Evolutionary conservation across 2,329 filamentous ascomycete species (phyloP).

Genomic region (Amesomyces nigricolor): DNA sequence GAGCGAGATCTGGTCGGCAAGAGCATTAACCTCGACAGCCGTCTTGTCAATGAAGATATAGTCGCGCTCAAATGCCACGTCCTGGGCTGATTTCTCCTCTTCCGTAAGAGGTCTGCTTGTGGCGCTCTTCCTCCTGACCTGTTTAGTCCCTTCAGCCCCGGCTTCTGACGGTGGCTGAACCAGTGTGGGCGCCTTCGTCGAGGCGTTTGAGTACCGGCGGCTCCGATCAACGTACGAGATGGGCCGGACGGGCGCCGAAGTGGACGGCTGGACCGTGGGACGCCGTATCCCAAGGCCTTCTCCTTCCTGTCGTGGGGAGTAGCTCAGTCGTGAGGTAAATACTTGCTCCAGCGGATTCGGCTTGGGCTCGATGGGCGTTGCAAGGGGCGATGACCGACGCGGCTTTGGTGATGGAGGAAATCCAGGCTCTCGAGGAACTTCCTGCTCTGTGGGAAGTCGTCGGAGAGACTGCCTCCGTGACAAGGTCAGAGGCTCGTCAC

Average conservation of each 20-base stretch:
- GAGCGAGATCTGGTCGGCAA: constrained; percentile 89
- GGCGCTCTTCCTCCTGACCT: constrained; percentile 26
- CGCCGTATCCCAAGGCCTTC: constrained; percentile 50
- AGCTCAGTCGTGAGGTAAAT: constrained; percentile 30
- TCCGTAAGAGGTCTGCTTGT: constrained; percentile 37
- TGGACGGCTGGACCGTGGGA: constrained; percentile 41
- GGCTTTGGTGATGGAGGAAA: constrained; percentile 35
- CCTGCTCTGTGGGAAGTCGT: constrained; percentile 37
- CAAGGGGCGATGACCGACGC: constrained; percentile 39
- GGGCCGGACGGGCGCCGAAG: constrained; percentile 44
- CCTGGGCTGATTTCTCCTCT: constrained; percentile 70
- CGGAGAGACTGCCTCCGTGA: constrained; percentile 36
- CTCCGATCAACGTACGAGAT: constrained; percentile 33
- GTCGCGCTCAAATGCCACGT: constrained; percentile 84
- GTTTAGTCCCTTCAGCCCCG: constrained; percentile 33
- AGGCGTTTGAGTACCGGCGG: constrained; percentile 38
- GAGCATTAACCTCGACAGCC: constrained; percentile 92
- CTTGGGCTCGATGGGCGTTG: constrained; percentile 37
- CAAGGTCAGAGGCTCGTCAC: constrained; percentile 29
- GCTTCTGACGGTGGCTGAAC: constrained; percentile 32
- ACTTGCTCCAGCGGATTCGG: constrained; percentile 30
- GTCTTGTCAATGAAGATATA: constrained; percentile 95
- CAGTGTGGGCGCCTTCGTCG: constrained; percentile 31
- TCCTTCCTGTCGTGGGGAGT: constrained; percentile 42
- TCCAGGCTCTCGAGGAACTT: constrained; percentile 32